Base-by-base conservation (phyloP, 2,329 filamentous ascomycete genomes). In the Diaporthe australafricana region DNA sequence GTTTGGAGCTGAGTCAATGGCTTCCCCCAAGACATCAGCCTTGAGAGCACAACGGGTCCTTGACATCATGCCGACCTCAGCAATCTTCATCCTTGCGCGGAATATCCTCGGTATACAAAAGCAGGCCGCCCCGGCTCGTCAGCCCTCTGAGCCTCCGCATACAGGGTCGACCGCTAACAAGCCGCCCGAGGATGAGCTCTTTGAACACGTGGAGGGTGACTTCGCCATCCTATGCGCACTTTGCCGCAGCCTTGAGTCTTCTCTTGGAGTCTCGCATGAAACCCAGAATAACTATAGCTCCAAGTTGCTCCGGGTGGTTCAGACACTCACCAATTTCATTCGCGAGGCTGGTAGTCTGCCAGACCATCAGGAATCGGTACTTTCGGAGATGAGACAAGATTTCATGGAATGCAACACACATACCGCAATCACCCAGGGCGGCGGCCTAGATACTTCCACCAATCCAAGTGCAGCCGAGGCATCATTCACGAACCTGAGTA, bases 71-170 rank as follows among this genome's bases (percentile, higher is more conserved):
- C 56, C 56, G 25, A 30, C 56, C n/a, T 60, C 56, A 20, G 56
- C 56, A 2, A 60, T 60, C 5, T 60, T 60, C 38, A 60, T 60
- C 38, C 56, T 60, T n/a, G 56, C 56, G 22, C n/a, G 56, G 6
- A 45, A n/a, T 22, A 60, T 60, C 3, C 56, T 60, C 16, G 16
- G 56, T 5, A 30, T 45, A 3, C 22, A 20, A 20, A 11, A 8
- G 25, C 30, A 30, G 9, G 16, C 38, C 9, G 22, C 32, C 22
- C 38, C 35, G 17, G n/a, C 56, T 45, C 38, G n/a, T 17, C 38
- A n/a, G 7, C 0, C 8, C 6, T 60, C 56, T 45, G 38, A 38
- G 14, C 16, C 22, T 27, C 27, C 55, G 4, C 22, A 3, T 3
- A 30, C 22, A 45, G 25, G 40, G 11, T 16, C n/a, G 8, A 8